Evolutionary conservation across 768 basidiomycete species (phyloP).

Genomic region (Aureoboletus auriporus): DNA sequence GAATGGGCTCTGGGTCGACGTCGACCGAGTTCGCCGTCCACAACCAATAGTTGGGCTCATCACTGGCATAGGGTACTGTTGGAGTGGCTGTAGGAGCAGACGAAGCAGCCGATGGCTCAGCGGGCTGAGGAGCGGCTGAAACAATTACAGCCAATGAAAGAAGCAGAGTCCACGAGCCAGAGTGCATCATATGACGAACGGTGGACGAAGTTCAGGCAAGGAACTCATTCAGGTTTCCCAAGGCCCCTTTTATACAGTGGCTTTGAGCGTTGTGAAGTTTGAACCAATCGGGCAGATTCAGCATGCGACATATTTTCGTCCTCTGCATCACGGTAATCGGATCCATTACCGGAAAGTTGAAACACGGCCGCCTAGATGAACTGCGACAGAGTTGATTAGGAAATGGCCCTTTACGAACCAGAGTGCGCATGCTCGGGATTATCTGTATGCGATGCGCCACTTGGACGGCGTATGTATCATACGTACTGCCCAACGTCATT

Average conservation of each 20-base stretch:
- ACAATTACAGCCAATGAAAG: slow-evolving; percentile 18
- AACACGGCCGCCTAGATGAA: too few species aligned
- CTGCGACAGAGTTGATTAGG: too few species aligned
- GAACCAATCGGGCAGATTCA: too few species aligned
- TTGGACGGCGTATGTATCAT: too few species aligned
- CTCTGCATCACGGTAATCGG: too few species aligned
- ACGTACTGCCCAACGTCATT: too few species aligned
- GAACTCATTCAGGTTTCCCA: background rate
- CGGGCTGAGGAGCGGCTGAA: slow-evolving; percentile 15
- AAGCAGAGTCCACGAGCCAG: slow-evolving; percentile 24
- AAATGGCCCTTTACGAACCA: too few species aligned
- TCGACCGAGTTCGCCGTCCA: slow-evolving; percentile 31
- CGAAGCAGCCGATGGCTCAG: slow-evolving; percentile 15
- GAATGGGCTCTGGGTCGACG: slow-evolving; percentile 39
- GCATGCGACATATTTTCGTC: too few species aligned
- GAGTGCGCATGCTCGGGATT: too few species aligned
- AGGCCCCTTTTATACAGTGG: slow-evolving; percentile 22
- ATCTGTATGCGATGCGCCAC: too few species aligned
- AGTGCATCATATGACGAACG: slow-evolving; percentile 21
- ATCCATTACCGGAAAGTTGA: too few species aligned
- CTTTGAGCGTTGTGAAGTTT: background rate
- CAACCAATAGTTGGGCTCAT: slow-evolving; percentile 43
- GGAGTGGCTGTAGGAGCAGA: slow-evolving; percentile 33
- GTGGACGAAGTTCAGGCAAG: slow-evolving; percentile 21
- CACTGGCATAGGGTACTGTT: slow-evolving; percentile 42